Conservation (phyloP, 2,329 filamentous ascomycete species). For the Diaporthe citrichinensis region DNA sequence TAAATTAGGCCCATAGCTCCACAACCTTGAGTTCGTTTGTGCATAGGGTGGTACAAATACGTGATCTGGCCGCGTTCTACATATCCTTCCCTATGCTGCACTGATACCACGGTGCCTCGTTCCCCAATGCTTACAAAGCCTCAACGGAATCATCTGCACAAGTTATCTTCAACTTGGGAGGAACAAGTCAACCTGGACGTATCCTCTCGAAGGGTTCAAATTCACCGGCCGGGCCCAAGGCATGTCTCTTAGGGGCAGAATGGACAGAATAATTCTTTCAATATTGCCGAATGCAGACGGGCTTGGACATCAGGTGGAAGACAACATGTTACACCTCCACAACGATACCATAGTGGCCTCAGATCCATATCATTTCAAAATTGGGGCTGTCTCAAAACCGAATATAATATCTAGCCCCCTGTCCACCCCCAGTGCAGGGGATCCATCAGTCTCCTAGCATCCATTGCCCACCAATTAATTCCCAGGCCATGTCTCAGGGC, state of each 20-base stretch:
- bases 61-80: background rate
- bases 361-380: background rate
- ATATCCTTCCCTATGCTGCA: background rate
- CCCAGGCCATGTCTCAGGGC: background rate
- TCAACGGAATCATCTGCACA: background rate
- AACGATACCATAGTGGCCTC: background rate
- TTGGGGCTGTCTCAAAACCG: background rate
- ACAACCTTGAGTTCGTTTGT: background rate
- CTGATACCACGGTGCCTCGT: no score
- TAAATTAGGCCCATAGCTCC: background rate
- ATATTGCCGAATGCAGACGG: no score
- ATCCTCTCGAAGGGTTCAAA: background rate
- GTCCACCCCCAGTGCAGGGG: background rate
- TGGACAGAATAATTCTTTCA: background rate
- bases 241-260: background rate
- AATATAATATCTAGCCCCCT: background rate
- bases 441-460: background rate
- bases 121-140: background rate
- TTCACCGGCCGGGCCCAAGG: background rate
- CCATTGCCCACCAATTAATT: background rate
- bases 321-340: no score
- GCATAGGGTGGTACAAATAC: no score
- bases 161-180: background rate
- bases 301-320: background rate
- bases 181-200: background rate